These are phyloP conservation scores for Colletotrichum sp. DNA, from an alignment of 2,329 filamentous ascomycete species.

Conservation along the genomic window DNA sequence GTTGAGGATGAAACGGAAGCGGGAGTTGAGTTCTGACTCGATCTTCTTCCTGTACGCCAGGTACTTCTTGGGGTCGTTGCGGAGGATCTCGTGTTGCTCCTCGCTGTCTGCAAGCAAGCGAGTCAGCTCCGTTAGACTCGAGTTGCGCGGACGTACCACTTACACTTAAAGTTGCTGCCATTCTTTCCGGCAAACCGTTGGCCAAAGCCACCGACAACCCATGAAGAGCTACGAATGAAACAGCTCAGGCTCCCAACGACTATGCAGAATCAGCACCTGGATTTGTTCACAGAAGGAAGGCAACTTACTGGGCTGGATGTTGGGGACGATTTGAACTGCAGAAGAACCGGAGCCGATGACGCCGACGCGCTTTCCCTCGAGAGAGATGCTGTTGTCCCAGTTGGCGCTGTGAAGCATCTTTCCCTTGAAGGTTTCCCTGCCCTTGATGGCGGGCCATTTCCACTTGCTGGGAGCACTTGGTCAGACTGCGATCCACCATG, in stretches of 20 bases:
- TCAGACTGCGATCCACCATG: neutral
- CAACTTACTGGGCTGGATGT: conserved; percentile 23
- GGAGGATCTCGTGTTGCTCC: conserved; percentile 51
- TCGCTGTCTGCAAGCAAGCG: conserved; percentile 25
- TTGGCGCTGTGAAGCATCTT: conserved; percentile 32
- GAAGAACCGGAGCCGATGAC: conserved; percentile 33
- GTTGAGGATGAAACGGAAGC: conserved; percentile 59
- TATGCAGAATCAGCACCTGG: neutral
- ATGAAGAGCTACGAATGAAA: conserved; percentile 44
- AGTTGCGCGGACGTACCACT: neutral
- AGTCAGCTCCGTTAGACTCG: neutral
- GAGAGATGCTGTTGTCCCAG: conserved; percentile 30
- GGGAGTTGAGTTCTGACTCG: conserved; percentile 54
- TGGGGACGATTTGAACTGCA: conserved; percentile 36
- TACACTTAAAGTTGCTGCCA: conserved; percentile 51
- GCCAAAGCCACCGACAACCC: conserved; percentile 53
- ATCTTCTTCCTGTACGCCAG: conserved; percentile 53
- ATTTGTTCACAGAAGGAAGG: neutral
- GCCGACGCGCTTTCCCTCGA: conserved; percentile 30
- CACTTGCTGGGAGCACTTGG: conserved; percentile 20
- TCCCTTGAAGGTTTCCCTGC: conserved; percentile 31
- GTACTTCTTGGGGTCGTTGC: conserved; percentile 58
- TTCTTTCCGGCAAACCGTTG: conserved; percentile 50
- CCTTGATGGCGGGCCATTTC: conserved; percentile 34
- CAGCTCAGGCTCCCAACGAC: conserved; percentile 13